Percentiles rank a stretch among this genome's conserved stretches.
These are phyloP conservation scores for Wilcoxina mikolae DNA, from an alignment of 495 filamentous ascomycete genomes.

Conservation along the genomic window DNA sequence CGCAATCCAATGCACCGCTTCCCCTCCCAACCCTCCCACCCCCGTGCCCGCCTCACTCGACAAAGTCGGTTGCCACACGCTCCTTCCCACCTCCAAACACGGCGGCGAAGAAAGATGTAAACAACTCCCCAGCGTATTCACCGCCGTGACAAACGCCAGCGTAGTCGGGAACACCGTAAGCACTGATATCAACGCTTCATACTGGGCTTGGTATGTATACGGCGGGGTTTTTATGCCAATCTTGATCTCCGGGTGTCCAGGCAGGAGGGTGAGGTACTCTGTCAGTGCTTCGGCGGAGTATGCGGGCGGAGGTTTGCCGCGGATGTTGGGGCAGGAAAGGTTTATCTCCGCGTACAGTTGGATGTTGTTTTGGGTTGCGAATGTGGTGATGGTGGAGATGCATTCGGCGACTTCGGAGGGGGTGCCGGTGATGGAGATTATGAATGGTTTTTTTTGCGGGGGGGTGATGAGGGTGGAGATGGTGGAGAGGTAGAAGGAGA, in stretches of 20 bases:
- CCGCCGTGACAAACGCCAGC: slow-evolving; percentile 51
- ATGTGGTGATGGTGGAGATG: slow-evolving; percentile 34
- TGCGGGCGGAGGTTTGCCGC: slow-evolving; percentile 48
- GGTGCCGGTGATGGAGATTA: slow-evolving; percentile 54
- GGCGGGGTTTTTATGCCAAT: slow-evolving; percentile 58
- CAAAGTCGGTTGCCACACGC: slow-evolving; percentile 29
- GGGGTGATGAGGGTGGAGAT: slow-evolving; percentile 42
- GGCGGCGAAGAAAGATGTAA: slow-evolving; percentile 39
- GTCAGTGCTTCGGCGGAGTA: slow-evolving; percentile 37
- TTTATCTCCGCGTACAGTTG: slow-evolving; percentile 52
- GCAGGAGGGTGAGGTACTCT: slow-evolving; percentile 37
- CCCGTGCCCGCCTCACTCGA: slow-evolving; percentile 37
- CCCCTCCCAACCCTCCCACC: slow-evolving; percentile 49
- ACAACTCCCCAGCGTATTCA: slow-evolving; percentile 55
- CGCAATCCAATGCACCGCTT: slow-evolving; percentile 54
- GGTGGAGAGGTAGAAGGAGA: slow-evolving; percentile 51
- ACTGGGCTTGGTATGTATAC: slow-evolving; percentile 52
- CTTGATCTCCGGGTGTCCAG: slow-evolving; percentile 18
- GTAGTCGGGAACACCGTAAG: slow-evolving; percentile 25
- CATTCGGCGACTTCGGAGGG: slow-evolving; percentile 36
- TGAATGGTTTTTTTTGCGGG: slow-evolving; percentile 40
- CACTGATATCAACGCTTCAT: slow-evolving; percentile 37
- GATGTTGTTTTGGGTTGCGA: slow-evolving; percentile 12
- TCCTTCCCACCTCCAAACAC: slow-evolving; percentile 43
- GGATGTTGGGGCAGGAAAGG: slow-evolving; percentile 61